Base-by-base conservation (phyloP, 352 stramenopile species). In the Globisporangium lucens region DNA sequence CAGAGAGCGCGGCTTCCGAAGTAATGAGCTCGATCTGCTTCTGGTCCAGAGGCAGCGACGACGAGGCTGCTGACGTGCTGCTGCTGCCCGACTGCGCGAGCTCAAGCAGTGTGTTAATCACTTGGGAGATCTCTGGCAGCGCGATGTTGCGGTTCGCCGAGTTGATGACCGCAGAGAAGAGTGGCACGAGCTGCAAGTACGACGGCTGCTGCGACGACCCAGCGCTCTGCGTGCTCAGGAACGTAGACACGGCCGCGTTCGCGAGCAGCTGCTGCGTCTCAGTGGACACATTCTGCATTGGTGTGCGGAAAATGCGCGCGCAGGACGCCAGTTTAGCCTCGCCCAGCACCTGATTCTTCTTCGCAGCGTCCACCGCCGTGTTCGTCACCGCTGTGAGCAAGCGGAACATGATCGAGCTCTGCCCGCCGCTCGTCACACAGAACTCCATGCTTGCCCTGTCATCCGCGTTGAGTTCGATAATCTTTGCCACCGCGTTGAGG, bases 371-470 rank as follows among this genome's bases (percentile, higher is more conserved):
- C 17, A 73, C 66, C n/a, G 82, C 78, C 2, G 81, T 89, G 53
- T 80, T 90, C 30, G 86, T 81, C 8, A 89, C 73, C 3, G 86
- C 80, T 22, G 76, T 75, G 15, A 94, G 77, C 38, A 94, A 63
- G 12, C 74, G 77, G 58, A 94, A 85, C n/a, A 90, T 76, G 55
- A 92, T 85, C 38, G 84, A 74, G 30, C 63, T 52, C 46, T 63
- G 38, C 6, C 67, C 30, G 4, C 56, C 68, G 12, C 13, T 66
- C 22, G 80, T 71, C 8, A 90, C 82, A 35, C 85, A 94, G 63
- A 93, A 94, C 63, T 93, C 83, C 87, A 95, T 95, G 69, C 78
- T 92, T 56, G 76, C 78, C 35, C 78, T 79, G 46, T 91, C 82
- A 3, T 81, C 77, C 4, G 80, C 80, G 60, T 93, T 94, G 35